Base-by-base conservation (phyloP, 208 protist genomes). In the Phytomonas sp. region DNA sequence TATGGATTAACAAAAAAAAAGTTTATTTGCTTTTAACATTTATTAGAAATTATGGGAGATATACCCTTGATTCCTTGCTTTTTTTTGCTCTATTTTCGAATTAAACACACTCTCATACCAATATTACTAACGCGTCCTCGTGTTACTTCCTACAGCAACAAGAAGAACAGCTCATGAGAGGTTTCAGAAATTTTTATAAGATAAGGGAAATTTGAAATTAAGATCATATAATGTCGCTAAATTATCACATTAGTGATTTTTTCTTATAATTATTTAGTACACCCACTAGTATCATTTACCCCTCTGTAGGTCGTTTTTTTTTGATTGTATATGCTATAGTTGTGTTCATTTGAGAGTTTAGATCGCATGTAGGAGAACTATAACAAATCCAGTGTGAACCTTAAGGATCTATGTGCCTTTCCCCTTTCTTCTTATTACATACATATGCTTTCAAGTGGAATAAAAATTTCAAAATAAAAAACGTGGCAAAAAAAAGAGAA, bases 271-370 rank as follows among this genome's bases (percentile, higher is more conserved):
- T 61, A 64, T 34, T 64, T 71, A 32, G 32, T 29, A 42, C 32
- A 71, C 29, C 73, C 60, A 71, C 36, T 63, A 19, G 63, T 29
- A 34, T 34, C 34, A 26, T 34, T 33, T 62, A 19, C 49, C 31
- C 61, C 14, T 63, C 29, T 69, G 16, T 36, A 65, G 26, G 63
- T 70, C 63, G 34, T 69, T 74, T 56, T 74, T 36, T 76, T 66
- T 79, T 69, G 49, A 23, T 73, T 60, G 45, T 63, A 56, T 40
- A 67, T 7, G n/a, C 29, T 31, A 68, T 14, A 8, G 37, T 29
- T 40, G 16, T 33, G 29, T 12, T 23, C 19, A 3, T 33, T 5
- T n/a, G 19, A 29, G 12, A 61, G 19, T 36, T 11, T 36, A 14
- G 63, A 37, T 32, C 26, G 11, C 32, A 31, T 67, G n/a, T 63